These are phyloP conservation scores for Debaryomyces sp. DNA, from an alignment of 1,139 yeast species.

Conservation along the genomic window DNA sequence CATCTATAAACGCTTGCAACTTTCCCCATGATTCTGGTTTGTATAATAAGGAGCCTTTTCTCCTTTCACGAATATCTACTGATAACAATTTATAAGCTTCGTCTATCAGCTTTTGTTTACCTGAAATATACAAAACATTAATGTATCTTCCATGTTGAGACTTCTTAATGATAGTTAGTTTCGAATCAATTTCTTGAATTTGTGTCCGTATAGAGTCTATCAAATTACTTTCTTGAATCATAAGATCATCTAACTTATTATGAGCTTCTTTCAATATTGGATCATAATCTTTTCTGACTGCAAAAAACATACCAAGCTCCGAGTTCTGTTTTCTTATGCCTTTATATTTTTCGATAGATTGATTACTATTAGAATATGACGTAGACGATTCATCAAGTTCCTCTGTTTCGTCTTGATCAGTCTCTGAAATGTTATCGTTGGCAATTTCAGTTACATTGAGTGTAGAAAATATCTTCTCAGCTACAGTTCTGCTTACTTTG, in stretches of 20 bases:
- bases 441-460: slow-evolving; percentile 22
- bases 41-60: slow-evolving; percentile 31
- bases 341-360: slow-evolving; percentile 25
- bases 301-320: slow-evolving; percentile 19
- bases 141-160: slow-evolving; percentile 32
- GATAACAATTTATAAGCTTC: slow-evolving; percentile 17
- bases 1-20: slow-evolving; percentile 30
- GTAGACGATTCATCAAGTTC: slow-evolving; percentile 6
- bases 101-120: slow-evolving; percentile 32
- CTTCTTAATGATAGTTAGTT: slow-evolving; percentile 30
- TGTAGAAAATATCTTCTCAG: slow-evolving; percentile 29
- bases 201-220: slow-evolving; percentile 21
- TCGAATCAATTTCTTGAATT: slow-evolving; percentile 31
- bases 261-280: slow-evolving; percentile 32
- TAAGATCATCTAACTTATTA: slow-evolving; percentile 30
- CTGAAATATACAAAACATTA: slow-evolving; percentile 39
- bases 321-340: slow-evolving; percentile 9
- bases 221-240: slow-evolving; percentile 25
- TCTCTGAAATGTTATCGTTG: slow-evolving; percentile 1
- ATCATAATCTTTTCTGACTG: slow-evolving; percentile 33
- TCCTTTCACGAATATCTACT: slow-evolving; percentile 28
- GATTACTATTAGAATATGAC: slow-evolving; percentile 21
- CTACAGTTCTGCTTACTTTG: slow-evolving; percentile 32
- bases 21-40: slow-evolving; percentile 38
- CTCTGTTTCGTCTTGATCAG: slow-evolving; percentile 3